Percentiles rank a stretch among this genome's conserved stretches.
phyloP scores from a whole-genome alignment of 805 yeast species.

The Tetrapisispora taiwanensis region DNA sequence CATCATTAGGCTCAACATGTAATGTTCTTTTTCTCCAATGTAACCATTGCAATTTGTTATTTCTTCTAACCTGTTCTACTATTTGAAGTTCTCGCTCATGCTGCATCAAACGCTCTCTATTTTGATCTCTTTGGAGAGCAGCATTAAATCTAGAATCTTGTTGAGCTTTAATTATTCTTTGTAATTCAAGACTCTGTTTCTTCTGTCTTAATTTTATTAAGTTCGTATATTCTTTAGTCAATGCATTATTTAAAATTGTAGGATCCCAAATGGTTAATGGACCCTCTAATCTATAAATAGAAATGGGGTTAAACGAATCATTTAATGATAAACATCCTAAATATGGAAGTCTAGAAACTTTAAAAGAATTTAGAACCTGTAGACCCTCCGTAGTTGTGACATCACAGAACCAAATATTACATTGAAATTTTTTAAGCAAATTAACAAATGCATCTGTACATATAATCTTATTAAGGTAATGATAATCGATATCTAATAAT shows the following conservation, averaged over 20 bases:
- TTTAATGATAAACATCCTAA: conserved; percentile 67
- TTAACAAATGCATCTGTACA: conserved; percentile 40
- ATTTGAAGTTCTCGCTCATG: conserved; percentile 12
- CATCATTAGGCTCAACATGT: conserved; percentile 21
- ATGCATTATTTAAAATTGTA: conserved; percentile 11
- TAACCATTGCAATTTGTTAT: conserved; percentile 34
- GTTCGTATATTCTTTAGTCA: conserved; percentile 20
- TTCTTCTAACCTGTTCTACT: conserved; percentile 13
- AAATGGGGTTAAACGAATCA: conserved; percentile 28
- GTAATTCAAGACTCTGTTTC: conserved; percentile 47
- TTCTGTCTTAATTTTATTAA: conserved; percentile 53
- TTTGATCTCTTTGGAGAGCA: conserved; percentile 58
- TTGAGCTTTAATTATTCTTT: conserved; percentile 49
- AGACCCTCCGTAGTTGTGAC: conserved; percentile 71
- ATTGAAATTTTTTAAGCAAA: conserved; percentile 39
- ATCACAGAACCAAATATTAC: conserved; percentile 82
- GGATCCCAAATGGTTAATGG: conserved; percentile 11
- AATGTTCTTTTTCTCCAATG: conserved; percentile 36
- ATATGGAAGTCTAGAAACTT: conserved; percentile 70
- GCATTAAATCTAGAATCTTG: conserved; percentile 73
- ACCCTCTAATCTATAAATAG: conserved; percentile 26
- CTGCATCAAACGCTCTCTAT: conserved; percentile 29
- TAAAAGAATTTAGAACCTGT: conserved; percentile 68
- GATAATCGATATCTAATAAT: conserved; percentile 51
- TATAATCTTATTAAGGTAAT: conserved; percentile 45